Evolutionary conservation across 768 basidiomycete genomes (phyloP), one percentile per base, ranked within the genome.

Genomic region (Mycena vulgaris): DNA sequence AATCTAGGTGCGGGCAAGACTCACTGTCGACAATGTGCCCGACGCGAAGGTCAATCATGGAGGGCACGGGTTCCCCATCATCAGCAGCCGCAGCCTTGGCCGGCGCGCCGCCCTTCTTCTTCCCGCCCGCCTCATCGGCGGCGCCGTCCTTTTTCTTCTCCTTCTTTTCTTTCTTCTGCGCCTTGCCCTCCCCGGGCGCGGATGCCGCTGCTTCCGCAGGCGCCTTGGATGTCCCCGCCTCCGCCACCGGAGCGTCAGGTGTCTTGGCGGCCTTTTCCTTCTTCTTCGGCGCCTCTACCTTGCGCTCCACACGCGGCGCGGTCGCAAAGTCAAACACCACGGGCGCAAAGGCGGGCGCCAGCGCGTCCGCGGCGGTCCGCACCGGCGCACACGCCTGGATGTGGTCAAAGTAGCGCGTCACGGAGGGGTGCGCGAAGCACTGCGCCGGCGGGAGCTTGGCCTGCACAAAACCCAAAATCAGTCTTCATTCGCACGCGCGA

Each of bases 1-100:
- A 35, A 40, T 45, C n/a, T 13, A 11, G 40, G 30, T 28, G 27
- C 35, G 35, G 2, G 13, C 6, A 30, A 33, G 16, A 81, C 90
- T 78, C 74, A 97, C 96, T 90, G 78, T 98, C 94, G 21, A 98
- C 83, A 71, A 99, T 97, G 74, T 90, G 92, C 4, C 98, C 97
- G 4, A 99, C 95, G 52, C 97, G 89, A 69, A 99, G 87, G 75
- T 99, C 98, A 76, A 99, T 93, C 97, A 99, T 98, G 49, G 95
- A 96, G 17, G 98, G 98, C 21, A 92, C 85, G 37, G 97, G 96
- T 71, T 92, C 92, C n/a, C 92, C 89, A 72, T 95, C 96, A 66
- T 88, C 89, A 51, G 87, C 84, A 53, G 85, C 79, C 17, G 81
- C 69, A 78, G 86, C 77, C 82, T 86, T 78, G 82, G 86, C 78